phyloP scores from a whole-genome alignment of 164 flowering plant genomes.

The Malania oleifera region DNA sequence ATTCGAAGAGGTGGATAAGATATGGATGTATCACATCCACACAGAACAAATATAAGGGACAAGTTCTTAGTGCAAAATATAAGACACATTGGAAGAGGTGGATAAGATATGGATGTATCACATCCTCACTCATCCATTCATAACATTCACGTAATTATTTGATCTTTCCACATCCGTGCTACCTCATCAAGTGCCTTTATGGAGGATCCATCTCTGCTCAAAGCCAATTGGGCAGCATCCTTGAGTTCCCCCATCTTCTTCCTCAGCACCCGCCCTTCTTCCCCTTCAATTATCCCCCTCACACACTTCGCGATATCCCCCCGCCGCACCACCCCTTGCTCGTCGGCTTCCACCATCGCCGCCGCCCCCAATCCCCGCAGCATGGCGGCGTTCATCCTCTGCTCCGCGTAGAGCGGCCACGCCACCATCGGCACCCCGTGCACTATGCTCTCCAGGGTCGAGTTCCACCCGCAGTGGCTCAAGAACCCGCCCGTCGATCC shows the following conservation, averaged over 20 bases:
- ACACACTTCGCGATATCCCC: constrained; percentile 26
- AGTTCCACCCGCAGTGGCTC: constrained; percentile 48
- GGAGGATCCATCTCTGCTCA: constrained; percentile 6
- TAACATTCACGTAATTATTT: too few relatives aligned
- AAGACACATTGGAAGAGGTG: too few relatives aligned
- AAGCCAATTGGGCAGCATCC: constrained; percentile 8
- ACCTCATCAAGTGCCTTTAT: neutral
- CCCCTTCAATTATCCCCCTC: constrained; percentile 27
- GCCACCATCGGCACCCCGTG: constrained; percentile 38
- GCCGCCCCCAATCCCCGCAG: constrained; percentile 25
- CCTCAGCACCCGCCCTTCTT: constrained; percentile 23
- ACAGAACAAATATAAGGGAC: too few relatives aligned
- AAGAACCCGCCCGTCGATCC: constrained; percentile 36
- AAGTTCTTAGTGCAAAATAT: too few relatives aligned
- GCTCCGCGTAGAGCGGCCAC: constrained; percentile 50
- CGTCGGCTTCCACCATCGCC: constrained; percentile 13
- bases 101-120: too few relatives aligned
- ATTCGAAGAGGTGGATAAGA: too few relatives aligned
- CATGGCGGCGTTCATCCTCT: constrained; percentile 36
- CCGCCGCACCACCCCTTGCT: constrained; percentile 19
- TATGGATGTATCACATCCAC: too few relatives aligned
- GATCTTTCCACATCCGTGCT: neutral
- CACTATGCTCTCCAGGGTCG: constrained; percentile 33
- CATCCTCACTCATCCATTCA: too few relatives aligned
- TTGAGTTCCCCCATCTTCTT: constrained; percentile 17